A percentile compares a stretch with the other conserved stretches of the same genome.
phyloP scores from a whole-genome alignment of 2,329 filamentous ascomycete genomes.

The Sporothrix protearum region DNA sequence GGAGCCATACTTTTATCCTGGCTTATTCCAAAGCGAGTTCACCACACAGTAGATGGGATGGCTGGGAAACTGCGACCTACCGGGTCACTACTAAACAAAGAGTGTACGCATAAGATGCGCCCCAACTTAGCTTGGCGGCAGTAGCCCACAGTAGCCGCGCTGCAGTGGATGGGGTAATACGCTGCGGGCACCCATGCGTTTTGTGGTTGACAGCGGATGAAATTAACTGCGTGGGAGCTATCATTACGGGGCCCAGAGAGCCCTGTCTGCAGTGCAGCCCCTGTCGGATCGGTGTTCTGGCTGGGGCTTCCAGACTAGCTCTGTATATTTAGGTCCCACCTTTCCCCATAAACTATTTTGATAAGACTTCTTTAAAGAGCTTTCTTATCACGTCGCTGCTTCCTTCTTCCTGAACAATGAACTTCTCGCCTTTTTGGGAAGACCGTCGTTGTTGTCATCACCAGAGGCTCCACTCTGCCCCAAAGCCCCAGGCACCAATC shows the following conservation, averaged over 20 bases:
- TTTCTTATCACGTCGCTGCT: background rate
- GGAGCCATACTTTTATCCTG: too few relatives aligned
- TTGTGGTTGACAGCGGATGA: background rate
- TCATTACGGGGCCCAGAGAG: background rate
- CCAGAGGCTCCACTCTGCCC: background rate
- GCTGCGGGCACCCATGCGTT: background rate
- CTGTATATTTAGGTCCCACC: background rate
- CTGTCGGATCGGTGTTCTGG: background rate
- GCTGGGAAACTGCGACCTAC: background rate
- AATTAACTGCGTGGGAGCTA: background rate
- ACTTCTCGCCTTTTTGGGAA: background rate
- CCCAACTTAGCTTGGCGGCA: conserved; percentile 4
- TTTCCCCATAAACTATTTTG: background rate
- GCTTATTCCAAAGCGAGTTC: too few relatives aligned
- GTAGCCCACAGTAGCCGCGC: background rate
- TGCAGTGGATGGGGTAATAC: background rate
- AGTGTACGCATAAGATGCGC: background rate
- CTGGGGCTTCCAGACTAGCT: background rate
- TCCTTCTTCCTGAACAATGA: background rate
- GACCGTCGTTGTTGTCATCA: background rate
- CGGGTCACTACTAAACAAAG: background rate
- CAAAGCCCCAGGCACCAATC: background rate
- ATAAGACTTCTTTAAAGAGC: background rate
- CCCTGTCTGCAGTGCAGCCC: background rate
- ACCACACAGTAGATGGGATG: too few relatives aligned